Evolutionary conservation across 129 eudicot species (phyloP).

Genomic region (carrot (Daucus carota)): DNA sequence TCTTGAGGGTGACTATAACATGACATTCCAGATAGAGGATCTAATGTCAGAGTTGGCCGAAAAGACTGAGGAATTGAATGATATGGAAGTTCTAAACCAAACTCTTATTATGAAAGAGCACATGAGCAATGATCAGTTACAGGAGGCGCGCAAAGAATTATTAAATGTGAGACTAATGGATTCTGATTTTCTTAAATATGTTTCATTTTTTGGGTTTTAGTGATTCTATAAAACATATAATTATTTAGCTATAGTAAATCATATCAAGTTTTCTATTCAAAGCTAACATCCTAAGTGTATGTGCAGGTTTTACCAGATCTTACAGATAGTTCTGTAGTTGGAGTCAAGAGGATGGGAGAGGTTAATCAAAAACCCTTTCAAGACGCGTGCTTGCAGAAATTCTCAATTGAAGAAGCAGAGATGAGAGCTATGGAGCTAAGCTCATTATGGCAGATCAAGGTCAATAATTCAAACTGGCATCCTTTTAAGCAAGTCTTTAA

Average conservation of each 20-base stretch:
- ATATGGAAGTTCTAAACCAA: conserved; percentile 49
- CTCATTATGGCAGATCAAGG: conserved; percentile 51
- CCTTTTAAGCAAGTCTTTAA: conserved; percentile 10
- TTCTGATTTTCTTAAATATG: background rate
- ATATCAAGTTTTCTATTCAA: background rate
- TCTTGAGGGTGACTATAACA: conserved; percentile 27
- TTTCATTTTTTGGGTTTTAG: background rate
- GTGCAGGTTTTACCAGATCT: conserved; percentile 32
- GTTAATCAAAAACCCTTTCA: conserved; percentile 52
- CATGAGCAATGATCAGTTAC: conserved; percentile 54
- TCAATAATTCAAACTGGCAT: conserved; percentile 12
- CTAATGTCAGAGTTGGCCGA: conserved; percentile 37
- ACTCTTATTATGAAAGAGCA: conserved; percentile 55
- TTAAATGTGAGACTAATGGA: conserved; percentile 28
- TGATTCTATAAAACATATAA: background rate
- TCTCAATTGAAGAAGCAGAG: conserved; percentile 38
- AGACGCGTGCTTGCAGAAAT: conserved; percentile 47
- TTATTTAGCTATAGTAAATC: background rate
- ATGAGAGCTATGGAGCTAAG: conserved; percentile 38
- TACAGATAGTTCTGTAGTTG: conserved; percentile 27
- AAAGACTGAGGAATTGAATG: conserved; percentile 33
- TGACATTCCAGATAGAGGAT: conserved; percentile 27
- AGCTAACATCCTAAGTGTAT: background rate
- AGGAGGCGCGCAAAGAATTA: conserved; percentile 63
- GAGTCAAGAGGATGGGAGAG: conserved; percentile 66